Conservation (phyloP, 495 filamentous ascomycete species). For the Neurospora sp. region DNA sequence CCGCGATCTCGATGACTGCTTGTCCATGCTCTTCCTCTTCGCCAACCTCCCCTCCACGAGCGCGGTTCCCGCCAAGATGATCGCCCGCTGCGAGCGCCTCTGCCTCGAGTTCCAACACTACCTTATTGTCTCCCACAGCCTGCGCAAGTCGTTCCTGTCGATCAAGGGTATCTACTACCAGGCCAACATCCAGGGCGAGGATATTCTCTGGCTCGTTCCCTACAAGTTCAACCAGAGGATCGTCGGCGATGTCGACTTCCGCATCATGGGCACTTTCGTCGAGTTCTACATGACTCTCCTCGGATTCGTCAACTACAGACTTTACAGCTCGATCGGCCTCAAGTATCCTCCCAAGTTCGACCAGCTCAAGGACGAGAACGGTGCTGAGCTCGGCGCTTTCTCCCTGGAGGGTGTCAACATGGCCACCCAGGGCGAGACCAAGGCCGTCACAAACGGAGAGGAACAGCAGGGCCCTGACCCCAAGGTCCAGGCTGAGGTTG, state of each 20-base stretch:
- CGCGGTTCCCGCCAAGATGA: slow-evolving; percentile 82
- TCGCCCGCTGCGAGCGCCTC: slow-evolving; percentile 81
- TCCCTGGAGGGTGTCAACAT: slow-evolving; percentile 62
- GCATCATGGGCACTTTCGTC: slow-evolving; percentile 98
- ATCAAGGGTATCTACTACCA: slow-evolving; percentile 99
- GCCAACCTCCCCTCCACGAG: slow-evolving; percentile 86
- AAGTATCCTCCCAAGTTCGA: slow-evolving; percentile 95
- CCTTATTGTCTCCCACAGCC: slow-evolving; percentile 76
- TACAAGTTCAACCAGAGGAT: slow-evolving; percentile 94
- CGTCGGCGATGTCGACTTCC: slow-evolving; percentile 87
- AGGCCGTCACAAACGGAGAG: slow-evolving; percentile 44
- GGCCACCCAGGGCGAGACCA: slow-evolving; percentile 36
- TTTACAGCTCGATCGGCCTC: slow-evolving; percentile 83
- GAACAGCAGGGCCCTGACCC: slow-evolving; percentile 33
- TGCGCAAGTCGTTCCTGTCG: slow-evolving; percentile 91
- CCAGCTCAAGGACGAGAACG: slow-evolving; percentile 70
- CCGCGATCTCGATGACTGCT: slow-evolving; percentile 88
- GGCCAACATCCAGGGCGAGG: slow-evolving; percentile 95
- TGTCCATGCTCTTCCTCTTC: slow-evolving; percentile 95
- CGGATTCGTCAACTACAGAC: slow-evolving; percentile 87
- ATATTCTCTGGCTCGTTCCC: slow-evolving; percentile 92
- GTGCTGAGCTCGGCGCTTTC: slow-evolving; percentile 87
- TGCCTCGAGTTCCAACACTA: slow-evolving; percentile 96
- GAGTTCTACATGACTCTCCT: slow-evolving; percentile 96
- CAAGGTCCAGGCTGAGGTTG: slow-evolving; percentile 44